Conservation (phyloP, 1,139 yeast species). For the Taphrina wiesneri region DNA sequence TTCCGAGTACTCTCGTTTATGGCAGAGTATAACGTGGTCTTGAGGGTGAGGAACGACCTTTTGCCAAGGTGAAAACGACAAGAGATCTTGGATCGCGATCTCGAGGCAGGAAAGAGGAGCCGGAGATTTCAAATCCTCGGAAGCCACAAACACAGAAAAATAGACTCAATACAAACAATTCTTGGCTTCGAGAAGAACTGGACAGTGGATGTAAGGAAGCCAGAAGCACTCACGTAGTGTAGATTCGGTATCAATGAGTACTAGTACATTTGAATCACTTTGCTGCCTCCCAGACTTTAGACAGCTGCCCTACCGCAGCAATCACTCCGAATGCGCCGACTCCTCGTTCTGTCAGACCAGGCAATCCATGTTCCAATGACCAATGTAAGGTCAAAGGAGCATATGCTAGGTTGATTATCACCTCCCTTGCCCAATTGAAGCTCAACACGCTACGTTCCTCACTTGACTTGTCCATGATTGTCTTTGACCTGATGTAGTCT, state of each 20-base stretch:
- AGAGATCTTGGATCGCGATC: not conserved
- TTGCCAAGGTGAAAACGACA: not conserved
- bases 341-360: constrained; percentile 40
- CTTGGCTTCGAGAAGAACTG: no score
- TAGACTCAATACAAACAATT: no score
- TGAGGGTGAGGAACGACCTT: no score
- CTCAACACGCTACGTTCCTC: constrained; percentile 37
- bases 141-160: not conserved
- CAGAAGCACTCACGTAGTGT: no score
- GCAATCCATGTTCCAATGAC: constrained; percentile 48
- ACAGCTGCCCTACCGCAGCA: constrained; percentile 42
- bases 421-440: constrained; percentile 40
- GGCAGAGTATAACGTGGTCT: no score
- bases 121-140: not conserved
- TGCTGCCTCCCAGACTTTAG: constrained; percentile 31
- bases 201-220: no score
- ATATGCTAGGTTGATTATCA: constrained; percentile 48
- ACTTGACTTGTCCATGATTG: constrained; percentile 33
- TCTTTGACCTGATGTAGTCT: constrained; percentile 13
- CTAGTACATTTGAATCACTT: not conserved
- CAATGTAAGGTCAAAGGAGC: constrained; percentile 51
- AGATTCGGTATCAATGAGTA: no score
- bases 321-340: constrained; percentile 50
- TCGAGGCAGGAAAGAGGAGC: not conserved
- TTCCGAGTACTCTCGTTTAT: no score